These are phyloP conservation scores for Luvunga scandens DNA, from an alignment of 345 rosid species.

Conservation along the genomic window DNA sequence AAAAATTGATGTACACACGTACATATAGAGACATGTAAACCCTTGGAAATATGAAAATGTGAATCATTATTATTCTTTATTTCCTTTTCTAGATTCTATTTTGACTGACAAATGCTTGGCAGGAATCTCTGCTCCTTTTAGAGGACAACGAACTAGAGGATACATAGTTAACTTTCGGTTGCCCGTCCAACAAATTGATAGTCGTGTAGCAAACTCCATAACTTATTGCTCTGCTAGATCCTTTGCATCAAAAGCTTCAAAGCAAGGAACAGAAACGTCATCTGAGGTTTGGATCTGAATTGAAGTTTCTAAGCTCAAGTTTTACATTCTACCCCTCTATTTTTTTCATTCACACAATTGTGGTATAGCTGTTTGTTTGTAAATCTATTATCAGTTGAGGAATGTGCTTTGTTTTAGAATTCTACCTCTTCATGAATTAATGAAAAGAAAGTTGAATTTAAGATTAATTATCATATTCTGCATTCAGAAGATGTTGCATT, in stretches of 20 bases:
- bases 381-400: background rate
- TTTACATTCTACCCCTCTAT: background rate
- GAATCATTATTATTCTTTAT: background rate
- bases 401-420: background rate
- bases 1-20: background rate
- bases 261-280: constrained; percentile 32
- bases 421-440: background rate
- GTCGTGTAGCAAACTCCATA: constrained; percentile 15
- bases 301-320: background rate
- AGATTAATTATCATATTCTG: background rate
- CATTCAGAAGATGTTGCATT: background rate
- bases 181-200: constrained; percentile 25
- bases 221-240: constrained; percentile 46
- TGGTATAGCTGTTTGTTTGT: background rate
- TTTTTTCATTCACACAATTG: background rate
- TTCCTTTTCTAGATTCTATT: constrained; percentile 15
- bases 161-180: constrained; percentile 18
- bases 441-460: background rate
- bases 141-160: constrained; percentile 23
- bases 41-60: background rate
- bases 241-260: constrained; percentile 68
- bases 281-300: constrained; percentile 55
- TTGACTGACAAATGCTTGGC: constrained; percentile 24
- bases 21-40: background rate
- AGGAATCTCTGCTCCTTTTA: constrained; percentile 34